Conservation (phyloP, 179 eudicot genomes). For the Gypsophila paniculata region DNA sequence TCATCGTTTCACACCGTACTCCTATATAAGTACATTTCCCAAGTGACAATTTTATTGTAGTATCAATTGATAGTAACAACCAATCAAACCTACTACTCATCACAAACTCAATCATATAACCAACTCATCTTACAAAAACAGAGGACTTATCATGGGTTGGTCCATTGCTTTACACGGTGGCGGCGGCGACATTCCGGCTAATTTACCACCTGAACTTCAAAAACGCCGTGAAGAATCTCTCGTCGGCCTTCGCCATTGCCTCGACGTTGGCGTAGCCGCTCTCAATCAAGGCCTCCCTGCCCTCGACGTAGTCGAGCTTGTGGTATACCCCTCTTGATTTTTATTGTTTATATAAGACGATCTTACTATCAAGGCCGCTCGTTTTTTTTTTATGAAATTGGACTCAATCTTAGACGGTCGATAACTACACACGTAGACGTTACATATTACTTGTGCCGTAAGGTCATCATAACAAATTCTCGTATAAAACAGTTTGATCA, state of each 20-base stretch:
- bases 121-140: background rate
- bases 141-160: constrained; percentile 54
- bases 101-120: no score
- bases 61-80: no score
- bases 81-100: no score
- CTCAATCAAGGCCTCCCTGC: constrained; percentile 40
- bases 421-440: no score
- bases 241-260: constrained; percentile 53
- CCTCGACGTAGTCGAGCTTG: constrained; percentile 79
- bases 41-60: no score
- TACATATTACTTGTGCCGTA: background rate
- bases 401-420: no score
- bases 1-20: no score
- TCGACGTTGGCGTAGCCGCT: constrained; percentile 50
- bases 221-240: constrained; percentile 38
- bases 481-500: background rate
- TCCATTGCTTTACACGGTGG: constrained; percentile 90
- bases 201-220: constrained; percentile 43
- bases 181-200: constrained; percentile 67
- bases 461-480: background rate
- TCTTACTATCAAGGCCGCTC: no score
- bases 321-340: constrained; percentile 28
- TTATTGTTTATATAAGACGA: background rate
- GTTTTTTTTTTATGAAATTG: background rate
- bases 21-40: no score